Evolutionary conservation across 768 basidiomycete species (phyloP), one percentile per base, ranked within the genome.

Genomic region (Serendipita sp.): DNA sequence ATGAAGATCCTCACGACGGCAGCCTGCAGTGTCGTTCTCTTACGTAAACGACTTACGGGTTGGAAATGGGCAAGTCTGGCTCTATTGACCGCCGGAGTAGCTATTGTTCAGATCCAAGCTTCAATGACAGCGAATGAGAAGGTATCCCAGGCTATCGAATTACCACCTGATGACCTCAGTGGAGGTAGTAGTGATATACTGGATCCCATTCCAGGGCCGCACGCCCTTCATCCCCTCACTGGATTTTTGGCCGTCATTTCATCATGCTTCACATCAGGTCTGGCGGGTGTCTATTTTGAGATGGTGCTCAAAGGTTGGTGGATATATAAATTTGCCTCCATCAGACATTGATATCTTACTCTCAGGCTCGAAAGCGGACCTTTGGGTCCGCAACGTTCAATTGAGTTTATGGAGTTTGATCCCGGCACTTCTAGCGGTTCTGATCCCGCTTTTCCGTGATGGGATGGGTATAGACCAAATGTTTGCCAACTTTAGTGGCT

Each of bases 1-100:
- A 95, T 95, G 92, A 95, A 95, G 74, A 92, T 95, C 69, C 82
- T 95, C 67, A 94, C 92, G 41, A 95, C 92, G 22, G 92, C 90
- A 17, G 88, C 80, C 42, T 93, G 93, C 72, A 90, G 88, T 22
- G 90, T 93, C 44, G 67, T 88, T 3, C 77, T 95, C 30, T 79
- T 94, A 30, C 82, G 88, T 65, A 88, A 85, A 70, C 82, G 83
- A 68, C 75, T 97, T 38, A 80, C 79, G 28, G 75, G 79, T 1
- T 76, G 74, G 34, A 91, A 96, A 72, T 97, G 94, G 94, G 68
- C 89, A 16, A 82, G 92, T 0, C 78, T 97, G 24, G 73, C 89
- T 65, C 82, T 88, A 74, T 82, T 97, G 28, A 90, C 92, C 1
- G 75, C 90, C 60, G 94, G 93, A 14, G 91, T 94, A 30, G 90